phyloP scores from a whole-genome alignment of 805 yeast genomes.

The Saturnispora quitensis region DNA sequence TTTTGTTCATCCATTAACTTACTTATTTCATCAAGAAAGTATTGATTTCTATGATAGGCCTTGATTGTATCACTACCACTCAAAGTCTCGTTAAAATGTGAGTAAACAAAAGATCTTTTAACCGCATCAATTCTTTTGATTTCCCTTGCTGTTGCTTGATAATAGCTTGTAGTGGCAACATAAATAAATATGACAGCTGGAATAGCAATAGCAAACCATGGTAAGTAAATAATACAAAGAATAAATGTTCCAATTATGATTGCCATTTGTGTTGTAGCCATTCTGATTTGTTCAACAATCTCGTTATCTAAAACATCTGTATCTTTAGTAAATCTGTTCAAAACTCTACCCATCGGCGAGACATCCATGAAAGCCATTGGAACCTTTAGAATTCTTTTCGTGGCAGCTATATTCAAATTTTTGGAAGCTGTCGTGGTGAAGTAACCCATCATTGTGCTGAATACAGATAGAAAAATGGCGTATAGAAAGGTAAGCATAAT shows the following conservation, averaged over 20 bases:
- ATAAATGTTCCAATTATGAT: slow-evolving; percentile 55
- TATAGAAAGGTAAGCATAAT: slow-evolving; percentile 50
- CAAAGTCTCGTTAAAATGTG: slow-evolving; percentile 61
- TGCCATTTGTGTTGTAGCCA: slow-evolving; percentile 46
- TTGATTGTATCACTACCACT: slow-evolving; percentile 58
- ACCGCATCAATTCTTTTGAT: slow-evolving; percentile 67
- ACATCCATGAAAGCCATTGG: slow-evolving; percentile 82
- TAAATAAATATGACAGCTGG: slow-evolving; percentile 43
- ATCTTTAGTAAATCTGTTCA: slow-evolving; percentile 82
- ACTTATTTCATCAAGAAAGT: slow-evolving; percentile 42
- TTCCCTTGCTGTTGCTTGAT: slow-evolving; percentile 67
- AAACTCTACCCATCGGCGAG: slow-evolving; percentile 79
- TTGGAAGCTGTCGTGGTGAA: slow-evolving; percentile 46
- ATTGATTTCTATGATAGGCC: slow-evolving; percentile 36
- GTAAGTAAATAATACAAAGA: slow-evolving; percentile 59
- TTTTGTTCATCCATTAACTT: slow-evolving; percentile 50
- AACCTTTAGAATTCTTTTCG: slow-evolving; percentile 54
- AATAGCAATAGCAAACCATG: slow-evolving; percentile 65
- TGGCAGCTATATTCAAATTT: slow-evolving; percentile 40
- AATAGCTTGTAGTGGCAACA: slow-evolving; percentile 41
- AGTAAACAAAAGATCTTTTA: slow-evolving; percentile 60
- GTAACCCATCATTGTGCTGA: slow-evolving; percentile 39
- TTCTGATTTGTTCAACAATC: slow-evolving; percentile 57
- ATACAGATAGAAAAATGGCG: slow-evolving; percentile 33
- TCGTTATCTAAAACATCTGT: slow-evolving; percentile 79